Base-by-base conservation (phyloP, 2,329 filamentous ascomycete species). In the Phialemoniopsis sp. region DNA sequence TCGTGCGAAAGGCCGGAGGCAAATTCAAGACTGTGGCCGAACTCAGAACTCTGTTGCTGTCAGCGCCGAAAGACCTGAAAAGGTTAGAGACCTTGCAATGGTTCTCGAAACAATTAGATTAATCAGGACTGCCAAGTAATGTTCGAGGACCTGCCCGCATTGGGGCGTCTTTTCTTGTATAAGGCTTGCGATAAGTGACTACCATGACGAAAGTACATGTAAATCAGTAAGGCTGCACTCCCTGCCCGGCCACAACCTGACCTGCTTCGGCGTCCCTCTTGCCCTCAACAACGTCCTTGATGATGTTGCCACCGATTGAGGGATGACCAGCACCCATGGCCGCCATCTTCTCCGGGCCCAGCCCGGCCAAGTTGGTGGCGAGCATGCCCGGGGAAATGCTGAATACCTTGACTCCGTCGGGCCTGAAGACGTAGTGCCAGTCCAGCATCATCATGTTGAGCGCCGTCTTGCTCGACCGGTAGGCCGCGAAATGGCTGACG, bases 341-440 rank as follows among this genome's bases (percentile, higher is more conserved):
- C 30, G 43, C 46, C 29, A 53, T 43, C 6, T 44, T 35, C 6
- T 49, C 40, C 6, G 45, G 38, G 3, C 44, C 41, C 6, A 26
- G 6, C 8, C 56, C 63, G 3, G 62, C 67, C 1, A 77, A 45
- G 1, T 62, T 60, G 0, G 72, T 78, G 0, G 67, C 71, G 32
- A 76, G 47, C 34, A 67, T 63, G 0, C 73, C 74, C 0, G 72
- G 73, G 6, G 60, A 66, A n/a, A 76, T 51, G 21, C 52, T 50
- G 57, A 61, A 76, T 0, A 71, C 66, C 49, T 71, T 73, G 5
- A 77, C 69, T 0, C 70, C 70, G 32, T 78, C 73, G 2, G 63
- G 60, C 34, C 55, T 60, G 19, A 78, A 53, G 2, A 62, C 45
- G 29, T 63, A 57, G 19, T 51, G 36, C 63, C 63, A 72, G 39